These are phyloP conservation scores for Cerrena zonata DNA, from an alignment of 1,284 basidiomycete genomes.

Conservation along the genomic window DNA sequence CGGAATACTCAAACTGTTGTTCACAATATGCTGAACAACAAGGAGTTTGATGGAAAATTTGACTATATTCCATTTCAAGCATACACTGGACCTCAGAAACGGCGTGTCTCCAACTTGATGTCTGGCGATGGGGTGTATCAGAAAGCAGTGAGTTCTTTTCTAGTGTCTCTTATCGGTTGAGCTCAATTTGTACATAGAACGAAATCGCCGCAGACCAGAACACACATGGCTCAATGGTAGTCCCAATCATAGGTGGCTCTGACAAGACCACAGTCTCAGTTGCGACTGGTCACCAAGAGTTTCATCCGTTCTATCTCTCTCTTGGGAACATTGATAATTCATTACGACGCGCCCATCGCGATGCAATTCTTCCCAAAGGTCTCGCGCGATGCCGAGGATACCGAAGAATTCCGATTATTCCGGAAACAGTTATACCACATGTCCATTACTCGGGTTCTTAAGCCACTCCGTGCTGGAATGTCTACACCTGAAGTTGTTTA, in stretches of 20 bases:
- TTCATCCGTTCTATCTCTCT: constrained; percentile 19
- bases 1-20: constrained; percentile 15
- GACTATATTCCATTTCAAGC: constrained; percentile 19
- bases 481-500: constrained; percentile 15
- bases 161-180: background rate
- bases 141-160: constrained; percentile 14
- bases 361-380: constrained; percentile 17
- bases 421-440: constrained; percentile 19
- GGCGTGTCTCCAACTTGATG: constrained; percentile 14
- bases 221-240: constrained; percentile 16
- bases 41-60: constrained; percentile 19
- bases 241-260: constrained; percentile 16
- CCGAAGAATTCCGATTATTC: constrained; percentile 15
- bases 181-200: constrained; percentile 3
- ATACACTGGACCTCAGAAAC: constrained; percentile 1
- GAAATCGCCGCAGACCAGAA: constrained; percentile 4
- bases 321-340: constrained; percentile 16
- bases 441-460: constrained; percentile 14
- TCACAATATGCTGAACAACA: constrained; percentile 19
- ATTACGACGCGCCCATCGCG: constrained; percentile 17
- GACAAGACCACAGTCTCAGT: constrained; percentile 24
- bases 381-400: constrained; percentile 14
- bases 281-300: constrained; percentile 20
- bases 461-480: constrained; percentile 16
- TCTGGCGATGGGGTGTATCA: constrained; percentile 17